Evolutionary conservation across 2,329 filamentous ascomycete species (phyloP).

Genomic region (Fusarium agapanthi): DNA sequence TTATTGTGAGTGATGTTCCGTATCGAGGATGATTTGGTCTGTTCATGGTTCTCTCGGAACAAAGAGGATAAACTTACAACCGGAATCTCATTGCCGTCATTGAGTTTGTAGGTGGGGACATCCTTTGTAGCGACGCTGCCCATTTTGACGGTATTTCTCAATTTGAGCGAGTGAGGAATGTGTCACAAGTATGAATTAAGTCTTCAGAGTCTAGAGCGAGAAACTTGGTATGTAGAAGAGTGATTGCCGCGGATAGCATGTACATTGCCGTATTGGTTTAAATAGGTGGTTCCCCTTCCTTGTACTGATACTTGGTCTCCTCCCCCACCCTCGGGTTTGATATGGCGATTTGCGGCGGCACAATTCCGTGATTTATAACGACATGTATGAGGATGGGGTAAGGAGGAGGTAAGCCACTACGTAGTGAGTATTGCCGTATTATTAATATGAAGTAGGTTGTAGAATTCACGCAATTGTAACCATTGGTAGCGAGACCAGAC

Average conservation of each 20-base stretch:
- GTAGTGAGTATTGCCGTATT: neutral
- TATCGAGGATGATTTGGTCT: neutral
- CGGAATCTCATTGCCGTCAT: slow-evolving; percentile 77
- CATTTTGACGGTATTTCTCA: slow-evolving; percentile 13
- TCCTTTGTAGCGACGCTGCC: slow-evolving; percentile 28
- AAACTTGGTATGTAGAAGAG: neutral
- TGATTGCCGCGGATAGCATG: neutral
- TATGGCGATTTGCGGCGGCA: slow-evolving; percentile 28
- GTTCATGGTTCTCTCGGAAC: neutral
- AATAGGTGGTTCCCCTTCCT: neutral
- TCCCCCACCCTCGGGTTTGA: slow-evolving; percentile 1
- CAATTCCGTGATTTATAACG: slow-evolving; percentile 30
- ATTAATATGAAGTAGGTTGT: neutral
- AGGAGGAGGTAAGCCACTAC: neutral
- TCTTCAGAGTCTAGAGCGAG: neutral
- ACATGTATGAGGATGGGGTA: neutral
- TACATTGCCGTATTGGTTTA: neutral
- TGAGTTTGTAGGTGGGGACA: slow-evolving; percentile 72
- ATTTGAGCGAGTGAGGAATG: neutral
- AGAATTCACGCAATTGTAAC: neutral
- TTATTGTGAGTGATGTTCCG: neutral
- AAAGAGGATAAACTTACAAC: slow-evolving; percentile 58
- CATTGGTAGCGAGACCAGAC: neutral
- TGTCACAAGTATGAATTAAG: neutral
- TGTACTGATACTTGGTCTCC: neutral